Conservation (phyloP, 2,329 filamentous ascomycete species). For the Botrytis fabae region DNA sequence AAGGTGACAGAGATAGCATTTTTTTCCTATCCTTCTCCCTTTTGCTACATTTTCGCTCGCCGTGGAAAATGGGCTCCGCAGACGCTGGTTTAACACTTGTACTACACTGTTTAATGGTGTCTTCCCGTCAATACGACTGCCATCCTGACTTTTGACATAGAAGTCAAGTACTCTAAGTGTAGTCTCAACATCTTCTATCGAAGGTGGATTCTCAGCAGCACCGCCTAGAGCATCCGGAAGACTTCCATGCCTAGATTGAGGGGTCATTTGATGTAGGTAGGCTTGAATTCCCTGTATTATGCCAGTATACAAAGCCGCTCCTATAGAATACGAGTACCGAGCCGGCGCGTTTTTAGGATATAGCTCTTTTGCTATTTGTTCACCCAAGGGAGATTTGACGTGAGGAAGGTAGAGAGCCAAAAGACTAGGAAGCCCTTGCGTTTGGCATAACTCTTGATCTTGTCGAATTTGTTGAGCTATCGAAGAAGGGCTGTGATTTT, state of each 20-base stretch:
- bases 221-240: constrained; percentile 19
- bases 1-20: constrained; percentile 13
- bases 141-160: neutral
- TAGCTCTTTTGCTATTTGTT: constrained; percentile 22
- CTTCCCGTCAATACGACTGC: neutral
- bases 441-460: constrained; percentile 25
- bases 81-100: neutral
- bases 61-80: neutral
- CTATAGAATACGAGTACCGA: constrained; percentile 3
- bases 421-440: constrained; percentile 25
- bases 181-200: constrained; percentile 14
- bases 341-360: constrained; percentile 24
- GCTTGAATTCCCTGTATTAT: constrained; percentile 27
- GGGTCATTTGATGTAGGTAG: constrained; percentile 25
- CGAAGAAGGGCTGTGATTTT: constrained; percentile 16
- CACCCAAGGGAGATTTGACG: constrained; percentile 5
- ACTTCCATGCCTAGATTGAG: constrained; percentile 10
- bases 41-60: neutral
- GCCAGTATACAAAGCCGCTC: constrained; percentile 4
- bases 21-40: neutral
- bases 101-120: neutral
- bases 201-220: neutral
- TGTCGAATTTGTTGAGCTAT: constrained; percentile 27
- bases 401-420: constrained; percentile 26
- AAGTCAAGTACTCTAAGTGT: constrained; percentile 9